These are phyloP conservation scores for Dioscorea dumetorum DNA, from an alignment of 106 monocot genomes.

Conservation along the genomic window DNA sequence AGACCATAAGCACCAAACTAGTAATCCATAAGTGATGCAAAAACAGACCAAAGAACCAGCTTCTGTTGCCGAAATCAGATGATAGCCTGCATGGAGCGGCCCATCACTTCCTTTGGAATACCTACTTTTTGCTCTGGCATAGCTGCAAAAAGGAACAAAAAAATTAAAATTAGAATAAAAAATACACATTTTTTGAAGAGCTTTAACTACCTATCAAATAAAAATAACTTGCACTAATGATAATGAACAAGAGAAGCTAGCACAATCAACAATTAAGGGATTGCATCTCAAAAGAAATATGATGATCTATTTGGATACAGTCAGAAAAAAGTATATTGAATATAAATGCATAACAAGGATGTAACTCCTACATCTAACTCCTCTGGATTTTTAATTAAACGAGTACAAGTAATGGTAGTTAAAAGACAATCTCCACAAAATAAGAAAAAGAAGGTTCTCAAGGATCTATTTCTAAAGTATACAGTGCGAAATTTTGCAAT, in stretches of 20 bases:
- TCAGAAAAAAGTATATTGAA: no score
- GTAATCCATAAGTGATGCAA: not conserved
- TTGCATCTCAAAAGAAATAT: not conserved
- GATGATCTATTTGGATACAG: not conserved
- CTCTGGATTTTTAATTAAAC: no score
- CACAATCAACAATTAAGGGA: not conserved
- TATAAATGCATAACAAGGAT: no score
- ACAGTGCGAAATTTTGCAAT: no score
- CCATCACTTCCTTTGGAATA: conserved; percentile 29
- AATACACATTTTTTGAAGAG: not conserved
- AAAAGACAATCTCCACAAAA: no score
- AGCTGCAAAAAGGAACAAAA: conserved; percentile 33
- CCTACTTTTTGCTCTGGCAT: conserved; percentile 72
- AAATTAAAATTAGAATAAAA: not conserved
- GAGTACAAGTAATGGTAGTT: no score
- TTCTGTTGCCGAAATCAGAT: conserved; percentile 89
- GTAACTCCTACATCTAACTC: no score
- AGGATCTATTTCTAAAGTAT: no score
- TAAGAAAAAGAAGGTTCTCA: no score
- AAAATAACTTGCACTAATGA: not conserved
- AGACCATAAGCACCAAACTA: no score
- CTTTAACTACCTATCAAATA: not conserved
- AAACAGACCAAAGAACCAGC: conserved; percentile 70
- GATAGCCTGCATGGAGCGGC: conserved; percentile 43
- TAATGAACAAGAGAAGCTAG: not conserved